phyloP scores from a whole-genome alignment of 1,139 yeast species.

The Saccharomyces hybrid region DNA sequence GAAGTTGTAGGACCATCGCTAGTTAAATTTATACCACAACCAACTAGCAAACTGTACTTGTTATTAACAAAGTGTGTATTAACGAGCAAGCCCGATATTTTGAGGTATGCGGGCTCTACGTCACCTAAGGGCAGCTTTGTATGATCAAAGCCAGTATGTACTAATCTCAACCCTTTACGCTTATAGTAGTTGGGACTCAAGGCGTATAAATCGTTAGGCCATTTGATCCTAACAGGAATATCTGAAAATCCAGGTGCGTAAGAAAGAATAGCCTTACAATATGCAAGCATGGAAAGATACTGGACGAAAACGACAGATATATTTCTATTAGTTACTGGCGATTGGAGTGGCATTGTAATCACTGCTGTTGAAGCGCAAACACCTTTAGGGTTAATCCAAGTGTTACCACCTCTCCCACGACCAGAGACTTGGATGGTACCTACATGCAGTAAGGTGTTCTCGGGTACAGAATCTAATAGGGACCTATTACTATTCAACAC shows the following conservation, averaged over 20 bases:
- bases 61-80: conserved; percentile 62
- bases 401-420: conserved; percentile 89
- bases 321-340: conserved; percentile 32
- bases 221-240: conserved; percentile 75
- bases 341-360: conserved; percentile 47
- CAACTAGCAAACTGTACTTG: conserved; percentile 61
- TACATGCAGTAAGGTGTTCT: conserved; percentile 32
- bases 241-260: conserved; percentile 64
- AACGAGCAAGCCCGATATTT: conserved; percentile 79
- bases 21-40: conserved; percentile 79
- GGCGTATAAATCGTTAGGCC: conserved; percentile 97
- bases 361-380: conserved; percentile 78
- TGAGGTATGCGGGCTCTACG: conserved; percentile 50
- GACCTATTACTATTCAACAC: conserved; percentile 66
- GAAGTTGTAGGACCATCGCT: conserved; percentile 93
- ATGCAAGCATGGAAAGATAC: conserved; percentile 79
- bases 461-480: conserved; percentile 37
- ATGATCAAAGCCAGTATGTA: conserved; percentile 16
- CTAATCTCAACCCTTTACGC: conserved; percentile 22
- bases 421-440: conserved; percentile 87
- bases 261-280: conserved; percentile 65
- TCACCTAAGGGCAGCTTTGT: conserved; percentile 26
- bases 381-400: conserved; percentile 93
- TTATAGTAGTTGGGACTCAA: conserved; percentile 52
- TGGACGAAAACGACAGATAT: conserved; percentile 71